Conservation (phyloP, 78 protist species). For the Dictyostelium brefeldianum region DNA sequence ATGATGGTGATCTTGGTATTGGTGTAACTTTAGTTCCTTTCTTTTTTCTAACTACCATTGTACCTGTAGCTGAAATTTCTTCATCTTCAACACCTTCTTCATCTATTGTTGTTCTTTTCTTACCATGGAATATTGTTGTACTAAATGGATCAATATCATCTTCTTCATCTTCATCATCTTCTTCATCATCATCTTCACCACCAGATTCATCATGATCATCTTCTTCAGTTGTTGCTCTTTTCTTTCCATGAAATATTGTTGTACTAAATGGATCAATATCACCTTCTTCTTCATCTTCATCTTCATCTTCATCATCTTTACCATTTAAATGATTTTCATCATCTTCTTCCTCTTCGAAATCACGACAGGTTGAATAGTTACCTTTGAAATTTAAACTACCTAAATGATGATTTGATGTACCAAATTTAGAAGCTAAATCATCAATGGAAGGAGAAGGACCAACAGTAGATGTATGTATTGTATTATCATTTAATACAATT, state of each 20-base stretch:
- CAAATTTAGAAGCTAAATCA: not conserved
- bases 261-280: slow-evolving; percentile 72
- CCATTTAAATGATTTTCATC: slow-evolving; percentile 20
- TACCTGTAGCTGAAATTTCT: slow-evolving; percentile 60
- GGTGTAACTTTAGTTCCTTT: not conserved
- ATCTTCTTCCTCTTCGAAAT: slow-evolving; percentile 55
- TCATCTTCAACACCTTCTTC: slow-evolving; percentile 27
- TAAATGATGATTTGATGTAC: not conserved
- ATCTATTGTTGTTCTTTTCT: not conserved
- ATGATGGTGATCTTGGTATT: not conserved
- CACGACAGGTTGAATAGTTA: slow-evolving; percentile 44
- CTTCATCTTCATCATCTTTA: not conserved
- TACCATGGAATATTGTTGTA: too few species aligned
- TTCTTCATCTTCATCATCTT: not conserved
- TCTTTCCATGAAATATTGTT: slow-evolving; percentile 54
- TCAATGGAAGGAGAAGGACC: not conserved
- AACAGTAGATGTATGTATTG: not conserved
- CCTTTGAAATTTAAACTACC: slow-evolving; percentile 65
- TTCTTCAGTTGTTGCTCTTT: not conserved
- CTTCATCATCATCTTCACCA: slow-evolving; percentile 35
- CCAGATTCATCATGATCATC: not conserved
- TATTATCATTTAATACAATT: not conserved
- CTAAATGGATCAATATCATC: too few species aligned
- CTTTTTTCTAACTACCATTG: slow-evolving; percentile 37
- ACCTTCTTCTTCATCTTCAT: slow-evolving; percentile 32